Conservation (phyloP, 352 stramenopile genomes). For the Achlya hypogyna region DNA sequence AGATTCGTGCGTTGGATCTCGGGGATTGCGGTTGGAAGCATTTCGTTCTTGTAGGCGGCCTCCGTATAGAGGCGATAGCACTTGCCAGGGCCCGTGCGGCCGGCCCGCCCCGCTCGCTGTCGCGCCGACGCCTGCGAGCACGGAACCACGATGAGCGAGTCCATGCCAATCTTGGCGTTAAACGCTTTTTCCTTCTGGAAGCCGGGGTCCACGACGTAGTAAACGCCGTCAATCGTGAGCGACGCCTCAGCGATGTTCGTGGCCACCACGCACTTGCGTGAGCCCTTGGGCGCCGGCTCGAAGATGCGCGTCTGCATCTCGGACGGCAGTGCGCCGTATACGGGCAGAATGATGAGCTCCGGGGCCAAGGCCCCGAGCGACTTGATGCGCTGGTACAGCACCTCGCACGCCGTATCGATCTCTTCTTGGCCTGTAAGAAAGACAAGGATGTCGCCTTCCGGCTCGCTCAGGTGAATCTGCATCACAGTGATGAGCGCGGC, state of each 20-base stretch:
- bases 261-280: constrained; percentile 97
- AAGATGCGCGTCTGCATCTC: constrained; percentile 99
- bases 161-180: constrained; percentile 98
- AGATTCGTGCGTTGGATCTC: constrained; percentile 99
- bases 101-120: constrained; percentile 95
- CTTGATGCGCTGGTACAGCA: constrained; percentile 97
- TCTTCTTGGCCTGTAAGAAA: constrained; percentile 99
- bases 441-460: constrained; percentile 96
- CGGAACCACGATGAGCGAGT: constrained; percentile 97
- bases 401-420: constrained; percentile 98
- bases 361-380: constrained; percentile 92
- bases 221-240: constrained; percentile 98
- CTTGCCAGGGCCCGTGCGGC: constrained; percentile 97
- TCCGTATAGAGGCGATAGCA: constrained; percentile 99
- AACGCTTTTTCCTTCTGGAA: constrained; percentile 99
- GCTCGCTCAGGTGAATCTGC: constrained; percentile 98
- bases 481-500: constrained; percentile 97
- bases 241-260: constrained; percentile 99
- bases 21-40: constrained; percentile 96
- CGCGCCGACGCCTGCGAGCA: constrained; percentile 97
- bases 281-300: constrained; percentile 91
- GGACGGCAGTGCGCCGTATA: constrained; percentile 96
- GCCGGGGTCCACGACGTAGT: constrained; percentile 89
- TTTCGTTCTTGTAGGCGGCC: constrained; percentile 95
- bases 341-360: constrained; percentile 97